phyloP scores from a whole-genome alignment of 495 filamentous ascomycete genomes.

The Thermothielavioides terrestris region DNA sequence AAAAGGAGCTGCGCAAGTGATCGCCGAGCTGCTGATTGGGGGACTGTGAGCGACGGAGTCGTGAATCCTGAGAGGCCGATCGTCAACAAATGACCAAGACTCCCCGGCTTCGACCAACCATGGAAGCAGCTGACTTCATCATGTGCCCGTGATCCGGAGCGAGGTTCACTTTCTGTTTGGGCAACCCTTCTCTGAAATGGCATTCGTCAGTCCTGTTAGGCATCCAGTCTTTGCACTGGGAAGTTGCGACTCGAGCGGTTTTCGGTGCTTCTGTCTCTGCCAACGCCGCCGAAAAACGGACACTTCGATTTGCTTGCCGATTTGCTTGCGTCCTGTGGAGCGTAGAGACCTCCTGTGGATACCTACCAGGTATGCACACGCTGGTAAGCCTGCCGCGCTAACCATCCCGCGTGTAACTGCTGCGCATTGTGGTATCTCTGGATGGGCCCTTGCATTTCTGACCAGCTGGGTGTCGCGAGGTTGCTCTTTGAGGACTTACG shows the following conservation, averaged over 20 bases:
- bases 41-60: background rate
- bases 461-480: conserved; percentile 12
- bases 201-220: no score
- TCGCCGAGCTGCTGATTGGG: background rate
- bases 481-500: no score
- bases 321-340: background rate
- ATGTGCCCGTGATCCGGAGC: conserved; percentile 15
- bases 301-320: no score
- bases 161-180: no score
- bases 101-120: background rate
- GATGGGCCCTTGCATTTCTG: no score
- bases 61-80: background rate
- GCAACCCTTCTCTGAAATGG: no score
- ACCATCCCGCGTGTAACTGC: no score
- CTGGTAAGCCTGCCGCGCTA: conserved; percentile 16
- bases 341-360: background rate
- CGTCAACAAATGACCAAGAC: background rate
- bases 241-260: background rate
- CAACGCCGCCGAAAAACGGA: no score
- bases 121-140: conserved; percentile 12
- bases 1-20: no score
- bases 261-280: background rate
- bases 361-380: no score
- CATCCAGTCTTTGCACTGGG: background rate
- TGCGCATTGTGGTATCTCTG: no score